Evolutionary conservation across 805 yeast genomes (phyloP), one percentile per base, ranked within the genome.

Genomic region (Scheffersomyces stipitis): DNA sequence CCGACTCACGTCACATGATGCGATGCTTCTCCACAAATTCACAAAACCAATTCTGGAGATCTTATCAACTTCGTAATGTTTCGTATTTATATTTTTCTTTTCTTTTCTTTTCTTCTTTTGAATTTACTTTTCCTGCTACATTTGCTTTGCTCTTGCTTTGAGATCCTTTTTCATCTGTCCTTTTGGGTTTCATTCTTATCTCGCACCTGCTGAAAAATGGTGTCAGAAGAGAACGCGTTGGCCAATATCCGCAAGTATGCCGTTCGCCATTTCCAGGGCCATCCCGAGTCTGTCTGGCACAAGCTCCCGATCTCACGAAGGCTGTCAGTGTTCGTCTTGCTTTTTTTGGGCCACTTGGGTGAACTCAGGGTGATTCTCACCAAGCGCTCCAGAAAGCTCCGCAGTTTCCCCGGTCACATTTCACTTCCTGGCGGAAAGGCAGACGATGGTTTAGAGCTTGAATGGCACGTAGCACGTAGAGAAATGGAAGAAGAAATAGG

Each of bases 381-480:
- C 1, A 81, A 84, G 48, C 62, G 98, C 43, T 80, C 95, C 3
- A 69, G 83, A 32, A 68, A 73, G 26, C 67, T 91, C 49, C 69
- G 80, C 33, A 77, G 77, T 36, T 90, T 89, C 62, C 84, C 93
- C 0, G 96, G 97, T 4, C 96, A 90, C 57, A 85, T 86, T 4
- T 87, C 96, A 1, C 68, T 90, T 6, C 98, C 98, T 3, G 98
- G 98, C 2, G 98, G 97, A 6, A 86, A 83, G 53, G 89, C 95
- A 4, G 97, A 90, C 57, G 54, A 48, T 28, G 78, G 73, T 0
- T 66, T 75, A 14, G 88, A 87, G 48, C 60, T 74, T 10, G 86
- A 85, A 39, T 81, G 83, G 72, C 73, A 75, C 30, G 82, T 83
- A 27, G 83, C 96, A 0, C 68, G 95, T 40, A 67, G 98, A 22